A percentile compares a stretch with the other conserved stretches of the same genome.
Conservation (phyloP, 164 flowering plant genomes). For the Aristolochia contorta region DNA sequence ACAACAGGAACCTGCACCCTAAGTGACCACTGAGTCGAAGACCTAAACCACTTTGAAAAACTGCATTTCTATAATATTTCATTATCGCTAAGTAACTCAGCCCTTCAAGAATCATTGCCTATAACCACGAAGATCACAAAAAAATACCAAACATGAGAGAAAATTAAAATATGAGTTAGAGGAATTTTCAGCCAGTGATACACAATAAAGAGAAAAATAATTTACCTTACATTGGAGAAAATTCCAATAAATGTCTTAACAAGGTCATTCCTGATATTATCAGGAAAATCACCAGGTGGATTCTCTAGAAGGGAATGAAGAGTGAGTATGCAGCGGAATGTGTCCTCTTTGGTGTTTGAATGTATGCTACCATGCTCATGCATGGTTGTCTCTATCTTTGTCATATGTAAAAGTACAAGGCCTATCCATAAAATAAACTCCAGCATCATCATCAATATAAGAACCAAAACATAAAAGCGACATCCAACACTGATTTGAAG, state of each 20-base stretch:
- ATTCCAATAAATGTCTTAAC: slow-evolving; percentile 49
- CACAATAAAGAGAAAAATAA: not conserved
- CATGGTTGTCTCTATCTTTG: slow-evolving; percentile 49
- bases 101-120: too few relatives aligned
- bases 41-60: too few relatives aligned
- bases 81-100: too few relatives aligned
- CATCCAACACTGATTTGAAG: too few relatives aligned
- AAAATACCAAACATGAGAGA: too few relatives aligned
- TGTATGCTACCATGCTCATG: slow-evolving; percentile 22
- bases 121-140: too few relatives aligned
- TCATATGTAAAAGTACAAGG: slow-evolving; percentile 54
- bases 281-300: slow-evolving; percentile 89
- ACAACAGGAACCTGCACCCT: too few relatives aligned
- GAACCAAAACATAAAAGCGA: too few relatives aligned
- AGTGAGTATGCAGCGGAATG: slow-evolving; percentile 52
- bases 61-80: too few relatives aligned
- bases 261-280: slow-evolving; percentile 47
- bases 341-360: slow-evolving; percentile 53
- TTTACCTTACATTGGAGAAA: slow-evolving; percentile 56
- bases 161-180: not conserved
- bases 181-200: not conserved
- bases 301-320: slow-evolving; percentile 86
- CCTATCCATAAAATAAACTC: slow-evolving; percentile 24
- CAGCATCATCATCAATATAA: too few relatives aligned
- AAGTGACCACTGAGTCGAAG: too few relatives aligned